Evolutionary conservation across 345 rosid genomes (phyloP).

Genomic region (Salix suchowensis): DNA sequence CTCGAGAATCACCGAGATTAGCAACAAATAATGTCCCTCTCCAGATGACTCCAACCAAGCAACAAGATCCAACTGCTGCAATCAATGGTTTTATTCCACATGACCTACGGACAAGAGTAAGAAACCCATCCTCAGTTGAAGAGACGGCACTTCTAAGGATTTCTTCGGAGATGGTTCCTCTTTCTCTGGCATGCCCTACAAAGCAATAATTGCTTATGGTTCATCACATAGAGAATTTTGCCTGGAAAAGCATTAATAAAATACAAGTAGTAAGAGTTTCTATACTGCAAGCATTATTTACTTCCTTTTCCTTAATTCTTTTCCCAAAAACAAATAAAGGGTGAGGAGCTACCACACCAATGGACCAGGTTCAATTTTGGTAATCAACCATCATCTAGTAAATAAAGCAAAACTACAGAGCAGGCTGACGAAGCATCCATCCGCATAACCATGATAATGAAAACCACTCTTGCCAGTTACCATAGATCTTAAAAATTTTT

Average conservation of each 20-base stretch:
- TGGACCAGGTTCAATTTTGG: neutral
- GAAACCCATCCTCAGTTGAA: slow-evolving; percentile 92
- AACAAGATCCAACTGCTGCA: slow-evolving; percentile 90
- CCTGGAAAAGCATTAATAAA: neutral
- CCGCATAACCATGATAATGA: neutral
- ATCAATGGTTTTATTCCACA: slow-evolving; percentile 64
- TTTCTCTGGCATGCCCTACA: slow-evolving; percentile 60
- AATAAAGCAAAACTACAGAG: neutral
- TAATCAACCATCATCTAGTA: neutral
- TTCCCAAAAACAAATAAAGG: neutral
- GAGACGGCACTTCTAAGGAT: slow-evolving; percentile 55
- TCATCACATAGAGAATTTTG: slow-evolving; percentile 2
- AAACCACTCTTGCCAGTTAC: neutral
- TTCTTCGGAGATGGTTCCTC: slow-evolving; percentile 64
- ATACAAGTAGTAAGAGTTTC: neutral
- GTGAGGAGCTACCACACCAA: neutral
- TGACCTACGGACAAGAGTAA: slow-evolving; percentile 70
- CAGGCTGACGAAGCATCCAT: neutral
- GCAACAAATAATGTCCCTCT: slow-evolving; percentile 75
- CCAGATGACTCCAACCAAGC: slow-evolving; percentile 86
- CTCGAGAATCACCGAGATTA: slow-evolving; percentile 91
- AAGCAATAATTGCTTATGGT: slow-evolving; percentile 9
- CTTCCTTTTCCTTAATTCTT: neutral
- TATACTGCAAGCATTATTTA: neutral
- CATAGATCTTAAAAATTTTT: neutral